phyloP scores from a whole-genome alignment of 345 rosid species.

The Xanthoceras sorbifolium region DNA sequence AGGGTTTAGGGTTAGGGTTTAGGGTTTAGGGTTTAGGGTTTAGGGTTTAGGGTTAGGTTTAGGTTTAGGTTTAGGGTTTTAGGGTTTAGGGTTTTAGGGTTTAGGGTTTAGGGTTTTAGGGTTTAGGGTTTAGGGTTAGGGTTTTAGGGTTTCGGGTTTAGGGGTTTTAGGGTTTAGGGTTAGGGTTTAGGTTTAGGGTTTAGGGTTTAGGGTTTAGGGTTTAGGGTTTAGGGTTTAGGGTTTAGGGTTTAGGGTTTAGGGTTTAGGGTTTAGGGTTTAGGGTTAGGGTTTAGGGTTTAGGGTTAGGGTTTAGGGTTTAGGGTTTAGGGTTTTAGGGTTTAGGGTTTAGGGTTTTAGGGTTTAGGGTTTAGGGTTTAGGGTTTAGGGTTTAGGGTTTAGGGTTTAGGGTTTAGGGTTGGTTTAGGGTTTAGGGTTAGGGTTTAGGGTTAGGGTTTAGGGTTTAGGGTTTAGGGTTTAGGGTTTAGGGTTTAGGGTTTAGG shows the following conservation, averaged over 20 bases:
- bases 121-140: slow-evolving; percentile 19
- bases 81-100: slow-evolving; percentile 21
- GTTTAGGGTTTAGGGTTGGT: not conserved
- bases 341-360: slow-evolving; percentile 21
- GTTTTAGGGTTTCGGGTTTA: slow-evolving; percentile 20
- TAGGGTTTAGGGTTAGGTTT: slow-evolving; percentile 20
- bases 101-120: slow-evolving; percentile 21
- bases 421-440: not conserved
- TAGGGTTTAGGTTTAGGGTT: slow-evolving; percentile 27
- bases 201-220: slow-evolving; percentile 24
- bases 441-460: not conserved
- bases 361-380: slow-evolving; percentile 19
- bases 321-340: slow-evolving; percentile 21
- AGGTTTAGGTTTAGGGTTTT: slow-evolving; percentile 16
- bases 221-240: slow-evolving; percentile 15
- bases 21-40: slow-evolving; percentile 17
- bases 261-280: slow-evolving; percentile 14
- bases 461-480: not conserved
- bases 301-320: slow-evolving; percentile 13
- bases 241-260: slow-evolving; percentile 22
- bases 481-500: not conserved
- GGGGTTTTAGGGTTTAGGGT: slow-evolving; percentile 27
- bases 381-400: slow-evolving; percentile 16
- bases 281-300: slow-evolving; percentile 18
- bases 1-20: slow-evolving; percentile 22